Evolutionary conservation across 2,329 filamentous ascomycete species (phyloP), one percentile per base, ranked within the genome.

Genomic region (Mycosphaerella sp.): DNA sequence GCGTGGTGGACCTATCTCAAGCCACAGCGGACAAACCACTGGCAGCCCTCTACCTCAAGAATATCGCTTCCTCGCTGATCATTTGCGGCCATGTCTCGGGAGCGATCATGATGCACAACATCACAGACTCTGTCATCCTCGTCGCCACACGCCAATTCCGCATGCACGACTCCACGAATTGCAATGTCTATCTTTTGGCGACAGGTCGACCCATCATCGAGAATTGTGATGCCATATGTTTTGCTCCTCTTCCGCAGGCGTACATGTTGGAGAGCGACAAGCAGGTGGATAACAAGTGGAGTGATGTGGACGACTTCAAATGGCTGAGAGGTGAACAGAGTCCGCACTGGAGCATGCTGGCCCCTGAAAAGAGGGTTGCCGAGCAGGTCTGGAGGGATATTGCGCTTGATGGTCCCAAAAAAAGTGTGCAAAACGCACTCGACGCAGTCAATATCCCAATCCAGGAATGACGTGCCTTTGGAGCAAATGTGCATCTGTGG

Each of bases 271-370:
- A 72, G 52, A 57, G 52, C 4, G 67, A 67, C 31, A 45, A 48
- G 1, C 61, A 64, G 2, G 59, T 62, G 31, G 58, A 68, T 51
- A 92, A 95, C 68, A 81, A 86, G 64, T 98, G 89, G 89, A 80
- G 91, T 63, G 83, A 93, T 65, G 87, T 97, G 12, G 89, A 97
- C 69, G 93, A 98, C 70, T 98, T 98, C 77, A 95, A 95, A 73
- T 97, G 93, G 93, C 80, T 96, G 59, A 95, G 91, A 70, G 78
- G 81, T 12, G 89, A 87, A 54, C 82, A 82, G 31, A 96, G 89
- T 67, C 93, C 93, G 2, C 91, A 98, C 67, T 98, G 92, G 89
- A 81, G 76, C 34, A 72, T 89, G 2, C 63, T 97, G 1, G 78
- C 82, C 49, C 75, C 76, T 1, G 74, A 84, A n/a, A 53, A 63